These are phyloP conservation scores for Plectosphaerella sp. DNA, from an alignment of 2,329 filamentous ascomycete genomes.

Conservation along the genomic window DNA sequence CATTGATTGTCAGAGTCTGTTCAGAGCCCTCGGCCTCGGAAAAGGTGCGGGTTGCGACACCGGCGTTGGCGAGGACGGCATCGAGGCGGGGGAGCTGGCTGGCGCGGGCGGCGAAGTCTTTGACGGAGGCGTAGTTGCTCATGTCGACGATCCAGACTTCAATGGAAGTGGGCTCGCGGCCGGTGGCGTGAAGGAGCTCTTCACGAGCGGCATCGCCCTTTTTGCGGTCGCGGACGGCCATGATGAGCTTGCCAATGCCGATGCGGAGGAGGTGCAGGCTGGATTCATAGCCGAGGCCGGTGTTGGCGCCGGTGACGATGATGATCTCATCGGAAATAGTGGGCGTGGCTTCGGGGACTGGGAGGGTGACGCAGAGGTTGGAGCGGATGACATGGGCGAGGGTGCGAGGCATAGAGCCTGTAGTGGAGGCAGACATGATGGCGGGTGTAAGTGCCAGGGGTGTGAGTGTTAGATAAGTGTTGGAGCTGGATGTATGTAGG, in stretches of 20 bases:
- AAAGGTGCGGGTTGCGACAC: conserved; percentile 11
- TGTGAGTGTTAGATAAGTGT: too few species aligned
- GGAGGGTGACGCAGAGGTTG: too few species aligned
- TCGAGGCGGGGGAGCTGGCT: conserved; percentile 29
- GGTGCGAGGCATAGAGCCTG: too few species aligned
- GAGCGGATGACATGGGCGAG: too few species aligned
- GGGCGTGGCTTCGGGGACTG: not conserved
- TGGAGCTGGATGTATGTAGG: too few species aligned
- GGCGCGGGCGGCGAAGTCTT: conserved; percentile 27
- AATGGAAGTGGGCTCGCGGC: conserved; percentile 11
- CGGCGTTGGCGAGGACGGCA: conserved; percentile 29
- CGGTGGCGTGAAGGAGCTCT: conserved; percentile 1
- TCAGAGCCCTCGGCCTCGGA: conserved; percentile 32
- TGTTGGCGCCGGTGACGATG: conserved; percentile 20
- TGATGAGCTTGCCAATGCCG: conserved; percentile 21
- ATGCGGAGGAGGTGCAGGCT: conserved; percentile 16
- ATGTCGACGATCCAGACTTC: conserved; percentile 32
- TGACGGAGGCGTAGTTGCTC: conserved; percentile 30
- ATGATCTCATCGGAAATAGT: conserved; percentile 2
- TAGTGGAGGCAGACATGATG: too few species aligned
- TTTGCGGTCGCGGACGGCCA: conserved; percentile 23
- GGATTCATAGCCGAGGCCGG: conserved; percentile 17
- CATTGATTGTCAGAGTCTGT: conserved; percentile 37
- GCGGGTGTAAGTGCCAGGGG: too few species aligned
- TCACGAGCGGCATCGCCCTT: conserved; percentile 19